Conservation (phyloP, 2,329 filamentous ascomycete species). For the Nectriaceae sp. region DNA sequence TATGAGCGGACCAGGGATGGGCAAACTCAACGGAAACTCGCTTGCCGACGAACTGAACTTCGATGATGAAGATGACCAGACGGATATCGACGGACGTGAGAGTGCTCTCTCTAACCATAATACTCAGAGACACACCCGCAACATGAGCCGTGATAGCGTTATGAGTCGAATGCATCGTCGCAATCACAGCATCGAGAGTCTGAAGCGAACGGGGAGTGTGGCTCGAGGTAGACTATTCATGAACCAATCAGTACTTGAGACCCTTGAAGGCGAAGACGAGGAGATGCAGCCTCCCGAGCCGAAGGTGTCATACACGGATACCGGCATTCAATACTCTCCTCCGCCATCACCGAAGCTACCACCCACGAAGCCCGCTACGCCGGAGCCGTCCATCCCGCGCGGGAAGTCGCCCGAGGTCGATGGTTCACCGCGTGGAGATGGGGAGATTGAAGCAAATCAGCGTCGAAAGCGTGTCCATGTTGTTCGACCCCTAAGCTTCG, state of each 20-base stretch:
- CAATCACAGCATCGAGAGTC: conserved; percentile 61
- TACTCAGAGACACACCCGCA: conserved; percentile 51
- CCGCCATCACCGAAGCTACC: conserved; percentile 68
- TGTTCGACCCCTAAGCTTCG: conserved; percentile 51
- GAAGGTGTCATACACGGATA: conserved; percentile 66
- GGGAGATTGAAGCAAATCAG: conserved; percentile 73
- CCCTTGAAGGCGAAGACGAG: conserved; percentile 57
- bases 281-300: conserved; percentile 38
- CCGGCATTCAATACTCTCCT: conserved; percentile 80
- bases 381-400: conserved; percentile 40
- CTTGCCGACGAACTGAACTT: conserved; percentile 91
- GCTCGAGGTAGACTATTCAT: conserved; percentile 54
- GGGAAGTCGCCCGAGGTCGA: conserved; percentile 47
- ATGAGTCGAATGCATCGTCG: conserved; percentile 51
- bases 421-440: conserved; percentile 45
- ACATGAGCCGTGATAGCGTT: conserved; percentile 59
- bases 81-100: conserved; percentile 70
- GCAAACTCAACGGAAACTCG: conserved; percentile 68
- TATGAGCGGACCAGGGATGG: conserved; percentile 56
- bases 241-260: conserved; percentile 57
- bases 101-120: conserved; percentile 55
- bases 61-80: conserved; percentile 75
- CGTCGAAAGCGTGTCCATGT: conserved; percentile 68
- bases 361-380: conserved; percentile 42
- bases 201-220: conserved; percentile 56